Percentiles rank a stretch among this genome's conserved stretches.
Conservation (phyloP, 2,329 filamentous ascomycete genomes). For the Hypoxylon sp. region DNA sequence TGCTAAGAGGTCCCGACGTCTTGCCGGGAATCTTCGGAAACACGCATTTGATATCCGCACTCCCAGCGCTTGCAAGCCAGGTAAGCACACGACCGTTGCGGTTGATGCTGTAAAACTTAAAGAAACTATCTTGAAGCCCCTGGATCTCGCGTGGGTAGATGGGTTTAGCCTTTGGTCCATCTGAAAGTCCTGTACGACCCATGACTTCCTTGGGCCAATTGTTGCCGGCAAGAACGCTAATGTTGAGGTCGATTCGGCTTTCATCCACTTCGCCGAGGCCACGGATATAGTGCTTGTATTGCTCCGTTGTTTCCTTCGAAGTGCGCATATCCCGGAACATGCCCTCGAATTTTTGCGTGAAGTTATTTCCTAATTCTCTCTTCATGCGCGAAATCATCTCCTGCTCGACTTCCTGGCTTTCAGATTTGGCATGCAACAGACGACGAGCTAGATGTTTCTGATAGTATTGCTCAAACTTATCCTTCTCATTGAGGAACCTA, state of each 20-base stretch:
- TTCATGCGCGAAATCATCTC: slow-evolving; percentile 98
- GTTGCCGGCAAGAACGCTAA: slow-evolving; percentile 91
- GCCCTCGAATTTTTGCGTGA: slow-evolving; percentile 91
- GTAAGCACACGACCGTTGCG: slow-evolving; percentile 90
- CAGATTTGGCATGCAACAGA: slow-evolving; percentile 87
- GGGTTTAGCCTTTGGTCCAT: slow-evolving; percentile 64
- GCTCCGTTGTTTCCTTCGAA: slow-evolving; percentile 83
- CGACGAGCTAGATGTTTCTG: slow-evolving; percentile 95
- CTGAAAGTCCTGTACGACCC: slow-evolving; percentile 68
- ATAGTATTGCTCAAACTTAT: slow-evolving; percentile 97
- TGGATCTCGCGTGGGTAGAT: slow-evolving; percentile 82
- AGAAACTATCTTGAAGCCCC: slow-evolving; percentile 84
- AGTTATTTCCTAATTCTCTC: slow-evolving; percentile 92
- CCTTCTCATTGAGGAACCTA: slow-evolving; percentile 90
- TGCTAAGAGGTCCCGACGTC: slow-evolving; percentile 69
- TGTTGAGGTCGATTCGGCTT: slow-evolving; percentile 80
- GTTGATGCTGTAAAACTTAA: slow-evolving; percentile 87
- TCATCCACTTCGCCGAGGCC: slow-evolving; percentile 64
- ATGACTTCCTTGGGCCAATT: slow-evolving; percentile 95
- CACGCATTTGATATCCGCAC: slow-evolving; percentile 84
- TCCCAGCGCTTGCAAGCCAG: slow-evolving; percentile 80
- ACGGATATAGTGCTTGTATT: slow-evolving; percentile 77
- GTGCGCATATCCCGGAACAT: slow-evolving; percentile 98
- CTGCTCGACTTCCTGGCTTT: slow-evolving; percentile 92
- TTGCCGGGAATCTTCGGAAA: slow-evolving; percentile 81